Evolutionary conservation across 371 early-diverging fungal species (phyloP).

Genomic region (Lichtheimia ornata): DNA sequence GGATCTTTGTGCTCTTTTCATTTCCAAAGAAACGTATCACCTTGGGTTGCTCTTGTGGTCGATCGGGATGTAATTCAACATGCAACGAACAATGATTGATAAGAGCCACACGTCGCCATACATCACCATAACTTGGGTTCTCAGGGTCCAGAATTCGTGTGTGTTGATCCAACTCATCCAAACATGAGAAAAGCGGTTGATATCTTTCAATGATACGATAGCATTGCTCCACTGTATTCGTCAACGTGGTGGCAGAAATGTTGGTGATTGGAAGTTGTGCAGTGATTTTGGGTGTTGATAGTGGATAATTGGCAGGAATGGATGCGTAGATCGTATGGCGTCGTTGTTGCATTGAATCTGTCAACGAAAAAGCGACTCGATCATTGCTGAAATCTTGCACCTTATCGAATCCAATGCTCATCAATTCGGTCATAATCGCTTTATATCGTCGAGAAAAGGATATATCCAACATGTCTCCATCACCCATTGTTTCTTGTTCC

Average conservation of each 20-base stretch:
- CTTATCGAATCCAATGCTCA: conserved; percentile 25
- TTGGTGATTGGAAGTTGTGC: conserved; percentile 18
- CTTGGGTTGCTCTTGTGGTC: conserved; percentile 22
- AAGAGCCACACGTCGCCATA: conserved; percentile 44
- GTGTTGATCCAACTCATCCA: conserved; percentile 45
- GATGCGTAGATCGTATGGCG: conserved; percentile 17
- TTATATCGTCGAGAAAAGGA: conserved; percentile 17
- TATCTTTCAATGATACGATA: conserved; percentile 11
- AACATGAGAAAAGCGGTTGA: conserved; percentile 13
- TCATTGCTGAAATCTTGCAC: conserved; percentile 20
- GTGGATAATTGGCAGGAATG: conserved; percentile 26
- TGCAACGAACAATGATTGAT: conserved; percentile 46
- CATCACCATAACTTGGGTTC: conserved; percentile 29
- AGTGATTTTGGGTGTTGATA: conserved; percentile 10
- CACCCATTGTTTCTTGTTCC: background rate
- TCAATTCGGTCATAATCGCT: conserved; percentile 21
- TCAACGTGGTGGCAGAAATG: conserved; percentile 5
- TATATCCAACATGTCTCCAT: background rate
- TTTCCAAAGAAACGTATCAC: conserved; percentile 43
- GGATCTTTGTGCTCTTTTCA: conserved; percentile 24
- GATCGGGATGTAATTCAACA: conserved; percentile 29
- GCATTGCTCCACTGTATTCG: background rate
- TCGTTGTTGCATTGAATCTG: conserved; percentile 1
- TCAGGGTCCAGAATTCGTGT: conserved; percentile 45
- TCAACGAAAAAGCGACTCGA: conserved; percentile 16